phyloP scores from a whole-genome alignment of 2,329 filamentous ascomycete species.

The Akanthomyces muscarius region DNA sequence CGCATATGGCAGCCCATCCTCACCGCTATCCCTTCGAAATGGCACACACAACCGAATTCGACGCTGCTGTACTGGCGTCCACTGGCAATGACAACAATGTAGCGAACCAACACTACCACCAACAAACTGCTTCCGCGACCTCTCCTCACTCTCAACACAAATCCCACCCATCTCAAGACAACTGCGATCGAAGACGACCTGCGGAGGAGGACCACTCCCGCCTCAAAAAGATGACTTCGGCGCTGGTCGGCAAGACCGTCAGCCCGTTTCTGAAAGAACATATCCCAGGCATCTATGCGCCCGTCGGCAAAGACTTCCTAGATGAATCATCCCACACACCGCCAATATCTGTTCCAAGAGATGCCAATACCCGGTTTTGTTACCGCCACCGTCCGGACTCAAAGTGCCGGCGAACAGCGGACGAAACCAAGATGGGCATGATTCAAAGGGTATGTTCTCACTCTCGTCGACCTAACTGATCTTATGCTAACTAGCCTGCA shows the following conservation, averaged over 20 bases:
- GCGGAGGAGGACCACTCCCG: slow-evolving; percentile 47
- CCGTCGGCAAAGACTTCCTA: slow-evolving; percentile 57
- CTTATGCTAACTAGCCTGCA: slow-evolving; percentile 30
- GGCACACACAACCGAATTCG: slow-evolving; percentile 4
- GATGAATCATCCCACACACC: slow-evolving; percentile 22
- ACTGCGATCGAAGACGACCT: slow-evolving; percentile 48
- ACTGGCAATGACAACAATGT: slow-evolving; percentile 14
- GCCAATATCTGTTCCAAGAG: slow-evolving; percentile 31
- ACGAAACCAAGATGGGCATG: slow-evolving; percentile 94
- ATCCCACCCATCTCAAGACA: slow-evolving; percentile 31
- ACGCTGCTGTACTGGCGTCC: slow-evolving; percentile 11
- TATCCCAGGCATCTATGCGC: slow-evolving; percentile 84
- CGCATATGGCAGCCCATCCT: slow-evolving; percentile 6
- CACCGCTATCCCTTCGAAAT: slow-evolving; percentile 13
- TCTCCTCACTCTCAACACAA: slow-evolving; percentile 9
- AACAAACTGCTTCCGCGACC: slow-evolving; percentile 2
- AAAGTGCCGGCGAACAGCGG: slow-evolving; percentile 86
- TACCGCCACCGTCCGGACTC: slow-evolving; percentile 92
- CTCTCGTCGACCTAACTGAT: not conserved
- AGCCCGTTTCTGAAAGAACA: slow-evolving; percentile 87
- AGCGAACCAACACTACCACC: not conserved
- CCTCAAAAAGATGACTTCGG: slow-evolving; percentile 55
- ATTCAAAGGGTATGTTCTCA: slow-evolving; percentile 69
- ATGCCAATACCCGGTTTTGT: slow-evolving; percentile 84
- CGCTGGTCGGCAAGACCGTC: slow-evolving; percentile 72